These are phyloP conservation scores for Carnegiea gigantea DNA, from an alignment of 179 eudicot genomes.

Conservation along the genomic window DNA sequence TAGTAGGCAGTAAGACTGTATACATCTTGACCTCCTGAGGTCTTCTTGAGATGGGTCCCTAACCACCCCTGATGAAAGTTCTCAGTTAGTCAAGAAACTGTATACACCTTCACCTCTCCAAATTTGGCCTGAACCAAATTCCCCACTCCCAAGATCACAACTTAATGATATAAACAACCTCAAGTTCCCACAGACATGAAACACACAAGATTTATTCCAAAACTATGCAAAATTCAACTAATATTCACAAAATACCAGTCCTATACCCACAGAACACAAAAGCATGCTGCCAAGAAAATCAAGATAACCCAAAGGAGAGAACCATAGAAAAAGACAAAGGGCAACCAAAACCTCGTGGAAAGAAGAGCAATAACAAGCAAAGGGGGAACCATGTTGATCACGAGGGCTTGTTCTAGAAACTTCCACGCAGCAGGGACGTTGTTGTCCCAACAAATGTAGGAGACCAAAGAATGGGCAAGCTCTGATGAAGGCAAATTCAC, in stretches of 20 bases:
- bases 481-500: constrained; percentile 40
- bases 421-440: constrained; percentile 45
- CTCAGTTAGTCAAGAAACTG: too few relatives aligned
- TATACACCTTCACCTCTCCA: not conserved
- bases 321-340: not conserved
- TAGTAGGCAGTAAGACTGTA: not conserved
- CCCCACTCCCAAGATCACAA: not conserved
- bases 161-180: not conserved
- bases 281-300: not conserved
- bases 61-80: too few relatives aligned
- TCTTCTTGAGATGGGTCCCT: not conserved
- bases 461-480: constrained; percentile 42
- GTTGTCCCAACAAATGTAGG: constrained; percentile 49
- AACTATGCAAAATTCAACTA: constrained; percentile 8
- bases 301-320: constrained; percentile 1
- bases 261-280: not conserved
- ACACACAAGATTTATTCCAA: constrained; percentile 3
- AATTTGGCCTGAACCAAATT: not conserved
- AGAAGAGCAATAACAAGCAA: constrained; percentile 48
- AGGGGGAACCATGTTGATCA: constrained; percentile 39
- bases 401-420: constrained; percentile 40
- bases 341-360: constrained; percentile 34
- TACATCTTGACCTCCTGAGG: not conserved
- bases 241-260: not conserved
- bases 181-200: not conserved